These are phyloP conservation scores for Trebouxia gelatinosa DNA, from an alignment of 163 green algal genomes.

Conservation along the genomic window DNA sequence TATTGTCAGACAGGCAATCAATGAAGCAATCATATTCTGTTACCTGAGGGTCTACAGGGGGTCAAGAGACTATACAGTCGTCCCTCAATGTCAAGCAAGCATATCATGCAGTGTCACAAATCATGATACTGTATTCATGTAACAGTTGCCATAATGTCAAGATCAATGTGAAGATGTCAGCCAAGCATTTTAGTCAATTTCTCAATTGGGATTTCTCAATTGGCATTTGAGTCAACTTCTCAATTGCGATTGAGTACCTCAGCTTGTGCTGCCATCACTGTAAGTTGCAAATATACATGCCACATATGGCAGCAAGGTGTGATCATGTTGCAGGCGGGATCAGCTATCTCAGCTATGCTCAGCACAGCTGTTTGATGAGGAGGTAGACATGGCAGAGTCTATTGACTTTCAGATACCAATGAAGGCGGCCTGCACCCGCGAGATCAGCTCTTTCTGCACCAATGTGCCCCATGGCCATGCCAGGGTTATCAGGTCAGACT, in stretches of 20 bases:
- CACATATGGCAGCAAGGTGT: neutral
- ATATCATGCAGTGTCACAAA: too few species aligned
- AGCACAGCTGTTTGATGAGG: slow-evolving; percentile 73
- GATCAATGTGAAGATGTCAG: neutral
- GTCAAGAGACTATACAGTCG: too few species aligned
- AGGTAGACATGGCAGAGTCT: slow-evolving; percentile 70
- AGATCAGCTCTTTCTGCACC: slow-evolving; percentile 56
- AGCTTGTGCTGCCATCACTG: neutral
- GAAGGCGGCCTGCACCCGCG: slow-evolving; percentile 60
- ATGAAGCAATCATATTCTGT: too few species aligned
- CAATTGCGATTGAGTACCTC: neutral
- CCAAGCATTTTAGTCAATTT: neutral
- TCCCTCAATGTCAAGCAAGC: too few species aligned
- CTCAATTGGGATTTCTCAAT: too few species aligned
- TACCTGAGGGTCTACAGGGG: too few species aligned
- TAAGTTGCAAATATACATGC: neutral
- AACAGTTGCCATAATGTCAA: neutral
- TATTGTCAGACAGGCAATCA: too few species aligned
- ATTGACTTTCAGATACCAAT: slow-evolving; percentile 88
- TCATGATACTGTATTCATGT: too few species aligned
- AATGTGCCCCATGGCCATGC: slow-evolving; percentile 68
- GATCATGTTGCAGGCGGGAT: slow-evolving; percentile 41
- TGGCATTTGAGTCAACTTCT: too few species aligned
- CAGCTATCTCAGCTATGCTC: slow-evolving; percentile 63
- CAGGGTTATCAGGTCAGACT: slow-evolving; percentile 51